Evolutionary conservation across 768 basidiomycete species (phyloP).

Genomic region (Gloeopeniophorella convolvens): DNA sequence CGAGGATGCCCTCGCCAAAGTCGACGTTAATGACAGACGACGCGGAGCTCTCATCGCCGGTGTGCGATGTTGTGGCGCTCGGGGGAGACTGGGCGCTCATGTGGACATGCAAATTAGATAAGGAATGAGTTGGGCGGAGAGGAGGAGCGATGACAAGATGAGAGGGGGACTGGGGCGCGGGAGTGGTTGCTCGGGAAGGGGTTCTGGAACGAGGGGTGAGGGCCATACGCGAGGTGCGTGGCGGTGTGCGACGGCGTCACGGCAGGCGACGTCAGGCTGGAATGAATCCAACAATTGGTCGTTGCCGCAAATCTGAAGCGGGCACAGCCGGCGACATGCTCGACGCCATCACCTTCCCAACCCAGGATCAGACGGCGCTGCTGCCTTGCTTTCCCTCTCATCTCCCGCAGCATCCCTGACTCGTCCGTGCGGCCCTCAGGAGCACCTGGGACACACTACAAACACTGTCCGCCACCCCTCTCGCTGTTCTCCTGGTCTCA

Average conservation of each 20-base stretch:
- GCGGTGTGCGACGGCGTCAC: not conserved
- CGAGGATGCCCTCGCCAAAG: conserved; percentile 57
- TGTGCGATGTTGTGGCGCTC: not conserved
- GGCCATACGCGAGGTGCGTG: not conserved
- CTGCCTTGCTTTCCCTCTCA: too few relatives aligned
- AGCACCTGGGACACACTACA: too few relatives aligned
- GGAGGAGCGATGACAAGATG: conserved; percentile 47
- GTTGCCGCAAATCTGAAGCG: too few relatives aligned
- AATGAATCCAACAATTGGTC: too few relatives aligned
- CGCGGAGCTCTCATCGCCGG: conserved; percentile 36
- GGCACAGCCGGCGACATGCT: not conserved
- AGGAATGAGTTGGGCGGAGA: conserved; percentile 47
- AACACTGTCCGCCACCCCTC: not conserved
- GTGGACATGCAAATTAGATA: conserved; percentile 52
- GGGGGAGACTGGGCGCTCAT: conserved; percentile 16
- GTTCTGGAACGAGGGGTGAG: conserved; percentile 24
- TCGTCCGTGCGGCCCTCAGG: too few relatives aligned
- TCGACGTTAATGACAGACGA: conserved; percentile 68
- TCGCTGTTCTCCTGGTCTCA: not conserved
- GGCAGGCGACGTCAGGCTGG: not conserved
- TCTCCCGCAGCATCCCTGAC: too few relatives aligned
- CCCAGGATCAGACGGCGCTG: too few relatives aligned
- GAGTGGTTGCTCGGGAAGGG: conserved; percentile 34
- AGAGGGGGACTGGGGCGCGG: conserved; percentile 39
- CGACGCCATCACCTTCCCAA: too few relatives aligned